These are phyloP conservation scores for Aquilaria malaccensis DNA, from an alignment of 345 rosid species.

Conservation along the genomic window DNA sequence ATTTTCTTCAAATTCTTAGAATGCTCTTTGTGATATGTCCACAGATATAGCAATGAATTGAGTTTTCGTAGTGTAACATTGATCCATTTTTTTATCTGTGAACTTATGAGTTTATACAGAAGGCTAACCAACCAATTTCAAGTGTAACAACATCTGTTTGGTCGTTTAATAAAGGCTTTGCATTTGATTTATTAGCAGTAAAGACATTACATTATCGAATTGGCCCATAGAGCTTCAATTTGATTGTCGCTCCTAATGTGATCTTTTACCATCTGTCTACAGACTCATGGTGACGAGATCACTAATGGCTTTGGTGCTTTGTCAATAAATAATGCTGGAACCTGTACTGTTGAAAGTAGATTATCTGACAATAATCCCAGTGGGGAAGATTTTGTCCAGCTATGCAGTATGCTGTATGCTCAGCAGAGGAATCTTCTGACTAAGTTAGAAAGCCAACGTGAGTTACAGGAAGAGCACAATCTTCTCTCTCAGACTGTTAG, in stretches of 20 bases:
- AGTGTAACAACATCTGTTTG: no score
- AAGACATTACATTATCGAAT: neutral
- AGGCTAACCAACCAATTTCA: no score
- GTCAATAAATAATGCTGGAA: slow-evolving; percentile 25
- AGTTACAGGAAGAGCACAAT: neutral
- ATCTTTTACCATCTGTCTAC: slow-evolving; percentile 13
- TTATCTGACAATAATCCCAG: slow-evolving; percentile 24
- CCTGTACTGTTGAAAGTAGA: slow-evolving; percentile 29
- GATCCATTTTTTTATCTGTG: no score
- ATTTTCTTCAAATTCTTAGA: no score
- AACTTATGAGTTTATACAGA: no score
- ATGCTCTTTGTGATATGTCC: no score
- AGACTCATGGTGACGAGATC: slow-evolving; percentile 38
- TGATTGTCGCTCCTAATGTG: slow-evolving; percentile 6
- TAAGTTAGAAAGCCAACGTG: slow-evolving; percentile 33
- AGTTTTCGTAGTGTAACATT: no score
- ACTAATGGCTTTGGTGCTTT: slow-evolving; percentile 35
- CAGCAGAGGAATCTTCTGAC: slow-evolving; percentile 36
- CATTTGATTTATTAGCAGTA: neutral
- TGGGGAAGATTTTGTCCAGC: slow-evolving; percentile 38
- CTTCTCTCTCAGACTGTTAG: neutral
- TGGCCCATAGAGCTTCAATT: slow-evolving; percentile 1
- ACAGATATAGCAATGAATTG: no score
- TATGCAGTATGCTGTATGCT: slow-evolving; percentile 40
- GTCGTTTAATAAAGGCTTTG: no score